Evolutionary conservation across 768 basidiomycete species (phyloP).

Genomic region (Chalciporus pseudorubinellus): DNA sequence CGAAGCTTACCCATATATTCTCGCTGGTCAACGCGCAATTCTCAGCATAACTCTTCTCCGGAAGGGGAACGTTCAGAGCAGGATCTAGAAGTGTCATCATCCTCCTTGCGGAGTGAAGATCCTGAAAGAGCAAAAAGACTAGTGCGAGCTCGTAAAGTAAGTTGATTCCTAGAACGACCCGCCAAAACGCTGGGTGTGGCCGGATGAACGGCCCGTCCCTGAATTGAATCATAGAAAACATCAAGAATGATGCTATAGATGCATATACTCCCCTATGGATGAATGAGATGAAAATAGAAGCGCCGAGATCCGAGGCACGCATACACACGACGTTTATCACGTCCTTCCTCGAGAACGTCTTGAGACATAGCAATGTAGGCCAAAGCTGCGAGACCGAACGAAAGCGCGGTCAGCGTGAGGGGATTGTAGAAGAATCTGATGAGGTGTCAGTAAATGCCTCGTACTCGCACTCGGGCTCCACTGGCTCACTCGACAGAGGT

Average conservation of each 20-base stretch:
- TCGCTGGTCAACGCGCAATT: constrained; percentile 62
- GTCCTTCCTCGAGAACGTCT: constrained; percentile 80
- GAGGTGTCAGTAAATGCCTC: constrained; percentile 4
- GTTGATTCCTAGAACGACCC: constrained; percentile 75
- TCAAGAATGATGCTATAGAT: constrained; percentile 66
- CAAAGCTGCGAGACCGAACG: constrained; percentile 60
- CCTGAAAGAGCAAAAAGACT: constrained; percentile 85
- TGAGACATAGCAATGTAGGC: constrained; percentile 83
- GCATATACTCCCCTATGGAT: constrained; percentile 70
- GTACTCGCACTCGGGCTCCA: neutral
- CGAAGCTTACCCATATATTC: constrained; percentile 62
- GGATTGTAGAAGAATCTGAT: constrained; percentile 87
- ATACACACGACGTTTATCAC: constrained; percentile 78
- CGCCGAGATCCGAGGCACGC: constrained; percentile 23
- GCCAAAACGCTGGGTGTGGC: constrained; percentile 87
- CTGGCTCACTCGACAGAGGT: constrained; percentile 73
- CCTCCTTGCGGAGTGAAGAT: constrained; percentile 67
- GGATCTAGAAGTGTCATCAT: constrained; percentile 84
- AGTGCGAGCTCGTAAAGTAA: constrained; percentile 78
- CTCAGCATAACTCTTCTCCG: constrained; percentile 86
- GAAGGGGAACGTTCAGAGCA: constrained; percentile 64
- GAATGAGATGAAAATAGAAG: constrained; percentile 14
- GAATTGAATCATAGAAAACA: constrained; percentile 85
- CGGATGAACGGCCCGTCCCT: constrained; percentile 88
- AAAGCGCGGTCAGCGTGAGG: constrained; percentile 71